phyloP scores from a whole-genome alignment of 805 yeast species.

The Yarrowia sp. region DNA sequence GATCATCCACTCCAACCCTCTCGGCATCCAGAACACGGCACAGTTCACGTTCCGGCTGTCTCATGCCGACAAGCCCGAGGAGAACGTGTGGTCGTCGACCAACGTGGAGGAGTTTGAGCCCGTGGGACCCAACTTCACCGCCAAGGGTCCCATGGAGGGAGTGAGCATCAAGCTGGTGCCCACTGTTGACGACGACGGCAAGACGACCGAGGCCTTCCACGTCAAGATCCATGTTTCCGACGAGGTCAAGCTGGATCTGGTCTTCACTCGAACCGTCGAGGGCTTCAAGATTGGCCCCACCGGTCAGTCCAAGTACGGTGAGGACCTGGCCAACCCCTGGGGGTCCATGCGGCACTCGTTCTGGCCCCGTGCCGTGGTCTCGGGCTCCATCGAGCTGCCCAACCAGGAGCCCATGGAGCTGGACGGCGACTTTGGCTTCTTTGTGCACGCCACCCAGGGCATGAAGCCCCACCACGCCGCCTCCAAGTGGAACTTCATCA shows the following conservation, averaged over 20 bases:
- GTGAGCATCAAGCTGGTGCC: conserved; percentile 60
- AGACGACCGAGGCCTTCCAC: conserved; percentile 36
- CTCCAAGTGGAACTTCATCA: conserved; percentile 89
- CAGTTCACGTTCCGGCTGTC: conserved; percentile 88
- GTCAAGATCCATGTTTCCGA: conserved; percentile 63
- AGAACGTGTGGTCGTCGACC: conserved; percentile 85
- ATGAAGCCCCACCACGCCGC: conserved; percentile 99
- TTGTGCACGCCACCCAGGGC: conserved; percentile 95
- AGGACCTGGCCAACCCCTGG: conserved; percentile 84
- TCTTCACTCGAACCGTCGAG: conserved; percentile 58
- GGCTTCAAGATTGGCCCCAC: conserved; percentile 89
- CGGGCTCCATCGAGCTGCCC: conserved; percentile 58
- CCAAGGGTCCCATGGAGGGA: conserved; percentile 49
- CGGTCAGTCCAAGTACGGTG: conserved; percentile 85
- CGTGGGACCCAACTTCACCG: conserved; percentile 75
- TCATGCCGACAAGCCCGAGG: conserved; percentile 52
- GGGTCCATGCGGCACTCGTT: conserved; percentile 94
- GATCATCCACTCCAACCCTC: conserved; percentile 86
- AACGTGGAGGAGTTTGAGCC: conserved; percentile 73
- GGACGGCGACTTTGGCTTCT: conserved; percentile 57
- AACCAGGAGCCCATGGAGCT: conserved; percentile 30
- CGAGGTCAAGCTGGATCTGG: conserved; percentile 69
- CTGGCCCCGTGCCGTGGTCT: conserved; percentile 85
- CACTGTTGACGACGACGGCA: conserved; percentile 51
- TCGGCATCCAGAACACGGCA: conserved; percentile 78